phyloP scores from a whole-genome alignment of 2,329 filamentous ascomycete species.

The Hyphodiscus sp. region DNA sequence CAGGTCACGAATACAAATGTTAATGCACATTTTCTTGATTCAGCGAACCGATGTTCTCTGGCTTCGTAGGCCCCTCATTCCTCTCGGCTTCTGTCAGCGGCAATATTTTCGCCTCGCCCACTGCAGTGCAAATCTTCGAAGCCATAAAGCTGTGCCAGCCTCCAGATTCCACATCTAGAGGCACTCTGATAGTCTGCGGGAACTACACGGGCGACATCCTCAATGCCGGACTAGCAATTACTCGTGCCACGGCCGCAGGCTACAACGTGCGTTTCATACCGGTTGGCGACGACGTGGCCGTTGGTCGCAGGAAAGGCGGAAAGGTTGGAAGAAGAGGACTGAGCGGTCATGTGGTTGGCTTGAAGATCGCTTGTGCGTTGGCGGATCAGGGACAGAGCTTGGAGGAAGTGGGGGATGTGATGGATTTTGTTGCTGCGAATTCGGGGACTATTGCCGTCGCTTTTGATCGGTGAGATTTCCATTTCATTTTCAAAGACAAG shows the following conservation, averaged over 20 bases:
- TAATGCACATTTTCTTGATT: background rate
- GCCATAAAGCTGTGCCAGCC: conserved; percentile 25
- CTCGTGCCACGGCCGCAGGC: conserved; percentile 27
- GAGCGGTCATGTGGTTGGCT: conserved; percentile 42
- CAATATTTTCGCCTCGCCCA: conserved; percentile 36
- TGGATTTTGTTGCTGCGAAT: conserved; percentile 20
- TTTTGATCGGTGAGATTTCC: conserved; percentile 38
- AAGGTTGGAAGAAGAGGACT: conserved; percentile 43
- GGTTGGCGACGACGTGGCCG: conserved; percentile 35
- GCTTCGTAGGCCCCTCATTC: conserved; percentile 35
- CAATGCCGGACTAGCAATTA: conserved; percentile 36
- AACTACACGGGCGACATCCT: conserved; percentile 38
- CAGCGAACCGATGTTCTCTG: conserved; percentile 34
- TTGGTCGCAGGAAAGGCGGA: conserved; percentile 41
- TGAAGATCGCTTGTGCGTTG: conserved; percentile 33
- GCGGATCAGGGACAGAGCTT: conserved; percentile 19
- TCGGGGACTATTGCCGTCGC: conserved; percentile 44
- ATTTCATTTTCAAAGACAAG: background rate
- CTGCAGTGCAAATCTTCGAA: conserved; percentile 35
- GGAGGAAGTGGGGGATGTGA: conserved; percentile 20
- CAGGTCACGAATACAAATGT: background rate
- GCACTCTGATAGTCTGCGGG: conserved; percentile 31
- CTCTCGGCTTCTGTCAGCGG: conserved; percentile 35
- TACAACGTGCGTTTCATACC: conserved; percentile 21
- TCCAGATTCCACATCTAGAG: conserved; percentile 9